Percentiles rank a stretch among this genome's conserved stretches.
Evolutionary conservation across 305 asterid genomes (phyloP).

Genomic region (Fraxinus albicans): DNA sequence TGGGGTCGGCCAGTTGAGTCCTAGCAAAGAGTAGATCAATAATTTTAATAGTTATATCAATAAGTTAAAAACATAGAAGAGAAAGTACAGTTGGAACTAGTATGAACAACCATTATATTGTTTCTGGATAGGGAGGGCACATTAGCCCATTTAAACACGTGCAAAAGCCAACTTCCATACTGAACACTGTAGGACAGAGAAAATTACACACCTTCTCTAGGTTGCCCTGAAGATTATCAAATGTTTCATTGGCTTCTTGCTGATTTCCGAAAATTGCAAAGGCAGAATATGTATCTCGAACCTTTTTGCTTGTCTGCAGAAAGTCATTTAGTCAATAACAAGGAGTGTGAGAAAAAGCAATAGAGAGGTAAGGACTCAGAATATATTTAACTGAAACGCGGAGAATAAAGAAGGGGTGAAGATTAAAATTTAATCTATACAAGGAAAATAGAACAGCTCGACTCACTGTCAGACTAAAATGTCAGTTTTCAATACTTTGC

Average conservation of each 20-base stretch:
- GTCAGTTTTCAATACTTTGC: background rate
- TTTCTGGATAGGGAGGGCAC: background rate
- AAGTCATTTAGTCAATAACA: constrained; percentile 1
- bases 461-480: background rate
- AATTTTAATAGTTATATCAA: background rate
- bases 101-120: background rate
- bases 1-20: constrained; percentile 70
- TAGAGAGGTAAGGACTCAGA: background rate
- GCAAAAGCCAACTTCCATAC: background rate
- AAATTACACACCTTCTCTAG: constrained; percentile 50
- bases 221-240: constrained; percentile 56
- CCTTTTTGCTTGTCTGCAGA: constrained; percentile 51
- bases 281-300: constrained; percentile 50
- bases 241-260: constrained; percentile 68
- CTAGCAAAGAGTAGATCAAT: constrained; percentile 37
- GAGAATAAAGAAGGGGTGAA: background rate
- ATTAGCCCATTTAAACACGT: background rate
- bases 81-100: background rate
- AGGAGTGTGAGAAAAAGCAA: background rate
- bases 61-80: background rate
- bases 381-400: background rate
- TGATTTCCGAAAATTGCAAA: constrained; percentile 54
- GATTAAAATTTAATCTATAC: background rate
- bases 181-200: background rate
- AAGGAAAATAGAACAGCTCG: background rate